Conservation (phyloP, 2,329 filamentous ascomycete genomes). For the Raffaelea albimanens region DNA sequence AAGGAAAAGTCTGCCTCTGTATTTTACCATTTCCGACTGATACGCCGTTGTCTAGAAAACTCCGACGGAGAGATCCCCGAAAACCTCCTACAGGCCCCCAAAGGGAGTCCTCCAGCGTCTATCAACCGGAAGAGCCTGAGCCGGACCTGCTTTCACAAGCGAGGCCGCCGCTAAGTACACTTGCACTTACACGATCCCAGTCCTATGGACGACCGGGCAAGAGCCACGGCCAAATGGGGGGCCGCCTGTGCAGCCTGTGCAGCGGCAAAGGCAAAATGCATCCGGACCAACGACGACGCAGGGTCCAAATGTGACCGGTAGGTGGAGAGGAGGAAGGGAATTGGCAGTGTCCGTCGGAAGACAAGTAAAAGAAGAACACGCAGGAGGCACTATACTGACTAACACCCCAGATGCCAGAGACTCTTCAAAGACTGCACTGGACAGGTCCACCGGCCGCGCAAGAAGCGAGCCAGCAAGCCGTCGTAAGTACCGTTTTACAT, state of each 20-base stretch:
- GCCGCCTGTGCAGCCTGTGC: constrained; percentile 39
- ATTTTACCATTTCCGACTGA: too few relatives aligned
- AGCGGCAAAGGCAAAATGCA: constrained; percentile 39
- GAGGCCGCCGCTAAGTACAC: too few relatives aligned
- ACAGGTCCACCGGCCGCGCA: constrained; percentile 39
- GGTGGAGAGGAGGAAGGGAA: too few relatives aligned
- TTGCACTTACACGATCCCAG: too few relatives aligned
- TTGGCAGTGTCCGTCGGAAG: not conserved
- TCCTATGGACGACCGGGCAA: constrained; percentile 11
- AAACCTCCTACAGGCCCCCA: too few relatives aligned
- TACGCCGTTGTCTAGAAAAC: too few relatives aligned
- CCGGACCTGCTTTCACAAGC: too few relatives aligned
- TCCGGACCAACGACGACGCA: constrained; percentile 27
- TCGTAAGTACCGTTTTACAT: constrained; percentile 40
- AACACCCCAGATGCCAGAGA: constrained; percentile 31
- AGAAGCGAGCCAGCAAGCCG: constrained; percentile 39
- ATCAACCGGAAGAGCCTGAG: too few relatives aligned
- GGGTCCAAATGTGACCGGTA: constrained; percentile 34
- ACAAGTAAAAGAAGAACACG: not conserved
- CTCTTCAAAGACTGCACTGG: constrained; percentile 36
- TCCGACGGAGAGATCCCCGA: too few relatives aligned
- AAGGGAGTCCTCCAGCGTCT: too few relatives aligned
- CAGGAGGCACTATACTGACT: not conserved
- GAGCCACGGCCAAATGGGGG: constrained; percentile 31
- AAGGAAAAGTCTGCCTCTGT: too few relatives aligned